phyloP scores from a whole-genome alignment of 768 basidiomycete genomes.

The Tulasnella sp. region DNA sequence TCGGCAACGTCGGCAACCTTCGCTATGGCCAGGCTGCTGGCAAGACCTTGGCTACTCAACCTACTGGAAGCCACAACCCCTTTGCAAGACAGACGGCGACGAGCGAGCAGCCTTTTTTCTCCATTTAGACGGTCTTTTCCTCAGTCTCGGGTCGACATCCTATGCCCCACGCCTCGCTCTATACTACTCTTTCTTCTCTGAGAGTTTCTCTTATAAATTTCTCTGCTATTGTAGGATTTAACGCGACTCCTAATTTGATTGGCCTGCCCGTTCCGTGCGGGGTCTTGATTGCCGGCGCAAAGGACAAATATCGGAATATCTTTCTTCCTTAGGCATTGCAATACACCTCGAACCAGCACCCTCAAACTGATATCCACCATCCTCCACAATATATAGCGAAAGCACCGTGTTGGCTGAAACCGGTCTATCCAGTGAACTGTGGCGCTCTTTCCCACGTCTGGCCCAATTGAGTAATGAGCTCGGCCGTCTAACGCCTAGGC shows the following conservation, averaged over 20 bases:
- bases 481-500: no score
- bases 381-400: no score
- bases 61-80: constrained; percentile 32
- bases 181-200: neutral
- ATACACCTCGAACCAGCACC: no score
- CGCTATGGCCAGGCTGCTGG: constrained; percentile 49
- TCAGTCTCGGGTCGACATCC: neutral
- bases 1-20: constrained; percentile 83
- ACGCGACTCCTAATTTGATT: neutral
- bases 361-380: no score
- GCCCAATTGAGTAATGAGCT: no score
- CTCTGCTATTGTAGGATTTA: neutral
- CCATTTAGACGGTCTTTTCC: constrained; percentile 52
- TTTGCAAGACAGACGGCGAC: constrained; percentile 46
- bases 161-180: neutral
- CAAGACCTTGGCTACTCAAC: constrained; percentile 18
- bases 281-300: no score
- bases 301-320: neutral
- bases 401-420: no score
- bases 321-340: neutral
- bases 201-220: neutral
- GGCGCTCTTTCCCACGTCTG: no score
- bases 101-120: constrained; percentile 79
- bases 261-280: neutral
- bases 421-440: no score